Base-by-base conservation (phyloP, 225 moss, liverwort and hornwort species). In the Thuidium tamariscinum region DNA sequence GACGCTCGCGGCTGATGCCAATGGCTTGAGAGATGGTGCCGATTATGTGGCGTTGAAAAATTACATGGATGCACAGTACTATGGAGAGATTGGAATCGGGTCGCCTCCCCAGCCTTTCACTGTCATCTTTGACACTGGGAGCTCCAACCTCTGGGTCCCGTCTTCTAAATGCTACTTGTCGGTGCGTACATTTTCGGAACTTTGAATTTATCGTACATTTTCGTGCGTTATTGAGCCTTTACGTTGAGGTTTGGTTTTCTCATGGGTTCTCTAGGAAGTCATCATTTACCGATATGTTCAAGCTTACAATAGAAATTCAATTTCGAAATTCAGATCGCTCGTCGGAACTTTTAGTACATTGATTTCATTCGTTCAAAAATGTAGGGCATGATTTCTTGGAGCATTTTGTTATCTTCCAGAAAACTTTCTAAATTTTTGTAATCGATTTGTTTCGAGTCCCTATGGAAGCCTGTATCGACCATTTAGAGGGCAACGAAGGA, bases 1-100 rank as follows among this genome's bases (percentile, higher is more conserved):
- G 84, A 55, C 36, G 70, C 68, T 88, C 7, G 86, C 59, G 52
- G 84, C n/a, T 4, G 56, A 55, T 26, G 23, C 23, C 9, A 84
- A 84, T 85, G 82, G 30, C 6, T 71, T 83, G 26, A 70, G 82
- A 22, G 90, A 87, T 26, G 90, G 39, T 29, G 90, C 70, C 68
- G 91, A 92, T 74, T 89, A 89, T 23, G 82, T 98, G 49, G 90
- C 90, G 61, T 80, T 98, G 89, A 96, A 91, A 55, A 98, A 98
- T 88, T 98, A 93, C 62, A 72, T 98, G 93, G 98, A 97, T 54
- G 98, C 98, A 34, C 98, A 98, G 91, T 98, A 98, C 56, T 98
- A 93, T 42, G 98, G 96, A 23, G 98, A 98, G 81, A 92, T 98
- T 74, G 94, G 93, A 19, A 82, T 98, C 49, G 98, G 98, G 37